Percentiles rank a stretch among this genome's conserved stretches.
Evolutionary conservation across 371 early-diverging fungal genomes (phyloP).

Genomic region (Syncephalastrum racemosum): DNA sequence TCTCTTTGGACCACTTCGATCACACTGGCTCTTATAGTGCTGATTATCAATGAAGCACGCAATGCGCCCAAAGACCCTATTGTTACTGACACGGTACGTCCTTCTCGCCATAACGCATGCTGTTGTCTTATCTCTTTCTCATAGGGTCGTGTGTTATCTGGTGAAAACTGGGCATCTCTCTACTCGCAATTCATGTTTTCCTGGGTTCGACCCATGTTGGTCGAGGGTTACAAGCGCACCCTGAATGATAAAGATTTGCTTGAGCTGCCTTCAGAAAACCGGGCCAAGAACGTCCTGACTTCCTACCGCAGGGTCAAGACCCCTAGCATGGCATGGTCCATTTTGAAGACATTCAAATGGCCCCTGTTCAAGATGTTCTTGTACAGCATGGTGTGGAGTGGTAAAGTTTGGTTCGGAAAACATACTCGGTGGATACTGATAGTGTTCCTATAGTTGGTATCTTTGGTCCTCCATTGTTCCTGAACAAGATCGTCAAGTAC

Average conservation of each 20-base stretch:
- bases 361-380: conserved; percentile 38
- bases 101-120: conserved; percentile 38
- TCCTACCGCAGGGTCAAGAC: conserved; percentile 18
- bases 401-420: no score
- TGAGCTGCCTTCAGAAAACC: conserved; percentile 38
- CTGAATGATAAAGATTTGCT: conserved; percentile 53
- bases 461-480: conserved; percentile 57
- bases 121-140: conserved; percentile 48
- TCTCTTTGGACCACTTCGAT: conserved; percentile 15
- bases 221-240: conserved; percentile 47
- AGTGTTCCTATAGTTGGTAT: conserved; percentile 21
- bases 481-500: conserved; percentile 57
- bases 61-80: conserved; percentile 26
- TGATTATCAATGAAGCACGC: conserved; percentile 36
- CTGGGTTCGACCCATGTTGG: conserved; percentile 57
- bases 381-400: conserved; percentile 49
- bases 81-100: conserved; percentile 33
- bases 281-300: conserved; percentile 27
- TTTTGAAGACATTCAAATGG: conserved; percentile 33
- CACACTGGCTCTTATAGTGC: conserved; percentile 15
- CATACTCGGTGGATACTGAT: no score
- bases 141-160: conserved; percentile 48
- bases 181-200: conserved; percentile 52
- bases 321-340: conserved; percentile 15
- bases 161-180: conserved; percentile 52